Base-by-base conservation (phyloP, 2,329 filamentous ascomycete species). In the Trichoderma arundinaceum region DNA sequence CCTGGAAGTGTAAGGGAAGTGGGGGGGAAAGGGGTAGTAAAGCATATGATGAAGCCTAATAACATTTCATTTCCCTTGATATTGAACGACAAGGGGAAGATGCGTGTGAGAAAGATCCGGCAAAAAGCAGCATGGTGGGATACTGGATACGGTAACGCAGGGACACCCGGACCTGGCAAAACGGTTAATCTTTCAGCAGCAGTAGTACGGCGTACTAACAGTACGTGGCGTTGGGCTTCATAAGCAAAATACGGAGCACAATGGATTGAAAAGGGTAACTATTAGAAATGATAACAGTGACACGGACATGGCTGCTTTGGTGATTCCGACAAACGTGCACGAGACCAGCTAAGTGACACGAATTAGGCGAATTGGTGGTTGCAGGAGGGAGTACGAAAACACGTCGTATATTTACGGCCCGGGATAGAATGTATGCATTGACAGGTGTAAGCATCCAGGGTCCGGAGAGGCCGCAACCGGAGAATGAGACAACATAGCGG, bases 1-100 rank as follows among this genome's bases (percentile, higher is more conserved):
- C 57, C 69, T 82, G 19, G 80, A 82, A 72, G 73, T 46, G 9
- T 66, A 17, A 48, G 15, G 17, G 12, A 43, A 17, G 17, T 39
- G 17, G 35, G 52, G 32, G 13, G 10, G 10, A 41, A 15, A 12
- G 13, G 33, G 13, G 5, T 28, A 28, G 22, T 28, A 4, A n/a
- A 54, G 19, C 4, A 35, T 5, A 38, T n/a, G 3, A 48, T 48
- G 5, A 48, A 56, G 15, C 32, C 19, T 43, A 13, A 17, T 46
- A 46, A 35, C 28, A 32, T 5, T 51, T 33, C 22, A n/a, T 5
- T 54, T 9, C 43, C 10, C 33, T 53, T 39, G n/a, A 35, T 32
- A 48, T 17, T 17, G n/a, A 12, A 13, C 32, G n/a, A 8, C 15
- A 48, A 43, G 58, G 38, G 58, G 19, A 7, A 38, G 59, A 41